Base-by-base conservation (phyloP, 441 rosid genomes). In the Populus hybrid region DNA sequence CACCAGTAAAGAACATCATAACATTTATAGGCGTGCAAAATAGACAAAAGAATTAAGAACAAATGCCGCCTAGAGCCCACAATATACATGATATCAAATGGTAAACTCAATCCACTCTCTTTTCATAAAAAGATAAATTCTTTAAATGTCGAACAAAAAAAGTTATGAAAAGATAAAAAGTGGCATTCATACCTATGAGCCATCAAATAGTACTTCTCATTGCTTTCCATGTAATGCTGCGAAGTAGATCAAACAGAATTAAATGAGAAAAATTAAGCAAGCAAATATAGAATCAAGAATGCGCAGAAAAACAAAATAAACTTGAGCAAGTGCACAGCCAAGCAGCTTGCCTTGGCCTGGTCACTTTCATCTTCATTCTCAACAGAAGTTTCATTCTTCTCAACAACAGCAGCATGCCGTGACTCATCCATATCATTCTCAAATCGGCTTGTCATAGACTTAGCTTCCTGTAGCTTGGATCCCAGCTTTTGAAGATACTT, bases 201-300 rank as follows among this genome's bases (percentile, higher is more conserved):
- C 99, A 95, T 95, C 90, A 91, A 10, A 78, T 95, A 95, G 87
- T 95, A 95, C 85, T 95, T 95, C 81, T 95, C 99, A 80, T 95
- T 95, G 91, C 99, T 95, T 84, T 95, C 99, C 89, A 92, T 67
- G 79, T 93, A 95, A 83, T 95, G 97, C 99, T 95, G 95, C 88
- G 82, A 79, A 83, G 30, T 78, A 80, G 21, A 80, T 77, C 30
- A 50, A 75, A n/a, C 70, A 74, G n/a, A 71, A 83, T 26, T 42
- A 71, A 75, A 71, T 82, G 66, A 79, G 46, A 67, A 42, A 57
- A 83, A 78, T 73, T 63, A 10, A 24, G 66, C 16, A 63, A 63
- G 63, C 63, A 63, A 21, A 14, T 9, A 10, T 63, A 21, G 11
- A 63, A 63, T 10, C 23, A 9, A 10, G 66, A 63, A 63, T 63